phyloP scores from a whole-genome alignment of 371 early-diverging fungal species.

The Parasitella parasitica region DNA sequence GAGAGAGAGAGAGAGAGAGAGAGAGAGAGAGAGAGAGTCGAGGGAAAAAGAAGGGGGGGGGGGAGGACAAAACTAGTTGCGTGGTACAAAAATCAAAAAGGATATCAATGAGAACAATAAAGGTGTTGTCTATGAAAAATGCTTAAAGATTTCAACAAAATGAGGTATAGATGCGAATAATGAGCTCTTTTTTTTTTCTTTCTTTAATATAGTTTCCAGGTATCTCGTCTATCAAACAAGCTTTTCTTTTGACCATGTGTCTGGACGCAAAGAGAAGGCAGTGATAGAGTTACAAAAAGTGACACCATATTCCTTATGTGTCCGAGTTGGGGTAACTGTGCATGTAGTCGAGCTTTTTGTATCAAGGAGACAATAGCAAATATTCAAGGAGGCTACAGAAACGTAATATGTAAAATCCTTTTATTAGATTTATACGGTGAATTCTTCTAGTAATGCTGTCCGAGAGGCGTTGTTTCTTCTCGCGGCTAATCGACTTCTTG shows the following conservation, averaged over 20 bases:
- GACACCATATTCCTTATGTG: not conserved
- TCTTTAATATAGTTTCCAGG: too few relatives aligned
- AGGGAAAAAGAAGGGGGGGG: constrained; percentile 3
- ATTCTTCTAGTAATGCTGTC: not conserved
- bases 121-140: not conserved
- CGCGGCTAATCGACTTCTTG: not conserved
- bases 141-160: too few relatives aligned
- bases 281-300: not conserved
- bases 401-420: too few relatives aligned
- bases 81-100: not conserved
- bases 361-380: too few relatives aligned
- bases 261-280: not conserved
- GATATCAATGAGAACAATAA: too few relatives aligned
- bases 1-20: not conserved
- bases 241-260: not conserved
- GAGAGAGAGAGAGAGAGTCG: not conserved
- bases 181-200: too few relatives aligned
- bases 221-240: too few relatives aligned
- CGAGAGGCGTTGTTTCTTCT: constrained; percentile 9
- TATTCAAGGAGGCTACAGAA: too few relatives aligned
- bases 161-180: too few relatives aligned
- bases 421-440: not conserved
- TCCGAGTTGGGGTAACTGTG: not conserved
- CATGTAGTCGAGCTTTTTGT: not conserved
- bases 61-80: not conserved